These are phyloP conservation scores for Penicillium goetzii DNA, from an alignment of 495 filamentous ascomycete species.

Conservation along the genomic window DNA sequence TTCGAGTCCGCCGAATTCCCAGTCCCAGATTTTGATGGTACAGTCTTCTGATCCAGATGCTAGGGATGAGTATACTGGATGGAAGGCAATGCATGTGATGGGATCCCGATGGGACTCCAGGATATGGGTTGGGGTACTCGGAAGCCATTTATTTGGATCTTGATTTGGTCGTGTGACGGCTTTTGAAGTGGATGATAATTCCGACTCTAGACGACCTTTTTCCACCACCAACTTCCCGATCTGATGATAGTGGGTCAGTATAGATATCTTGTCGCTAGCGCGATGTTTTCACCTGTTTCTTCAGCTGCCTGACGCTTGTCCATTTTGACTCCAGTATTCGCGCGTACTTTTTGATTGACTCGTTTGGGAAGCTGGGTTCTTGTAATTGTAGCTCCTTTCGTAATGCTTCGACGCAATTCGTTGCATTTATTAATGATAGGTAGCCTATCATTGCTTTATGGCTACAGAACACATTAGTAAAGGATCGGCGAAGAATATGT, in stretches of 20 bases:
- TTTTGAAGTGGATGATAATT: constrained; percentile 2
- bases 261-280: background rate
- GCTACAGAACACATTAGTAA: constrained; percentile 1
- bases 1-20: constrained; percentile 93
- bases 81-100: constrained; percentile 90
- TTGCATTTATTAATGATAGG: constrained; percentile 10
- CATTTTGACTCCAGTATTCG: constrained; percentile 15
- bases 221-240: constrained; percentile 1
- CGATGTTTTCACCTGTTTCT: constrained; percentile 3
- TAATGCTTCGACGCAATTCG: background rate
- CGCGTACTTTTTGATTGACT: constrained; percentile 6
- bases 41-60: constrained; percentile 93
- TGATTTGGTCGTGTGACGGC: background rate
- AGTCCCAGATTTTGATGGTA: constrained; percentile 98
- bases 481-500: background rate
- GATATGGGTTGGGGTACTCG: constrained; percentile 56
- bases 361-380: background rate
- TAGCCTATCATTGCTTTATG: constrained; percentile 24
- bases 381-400: constrained; percentile 10
- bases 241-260: constrained; percentile 8
- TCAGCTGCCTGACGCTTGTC: constrained; percentile 4
- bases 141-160: constrained; percentile 11
- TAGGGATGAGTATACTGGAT: constrained; percentile 88
- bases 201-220: constrained; percentile 2
- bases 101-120: constrained; percentile 82